Evolutionary conservation across 768 basidiomycete genomes (phyloP), one percentile per base, ranked within the genome.

Genomic region (Mycena olivaceomarginata): DNA sequence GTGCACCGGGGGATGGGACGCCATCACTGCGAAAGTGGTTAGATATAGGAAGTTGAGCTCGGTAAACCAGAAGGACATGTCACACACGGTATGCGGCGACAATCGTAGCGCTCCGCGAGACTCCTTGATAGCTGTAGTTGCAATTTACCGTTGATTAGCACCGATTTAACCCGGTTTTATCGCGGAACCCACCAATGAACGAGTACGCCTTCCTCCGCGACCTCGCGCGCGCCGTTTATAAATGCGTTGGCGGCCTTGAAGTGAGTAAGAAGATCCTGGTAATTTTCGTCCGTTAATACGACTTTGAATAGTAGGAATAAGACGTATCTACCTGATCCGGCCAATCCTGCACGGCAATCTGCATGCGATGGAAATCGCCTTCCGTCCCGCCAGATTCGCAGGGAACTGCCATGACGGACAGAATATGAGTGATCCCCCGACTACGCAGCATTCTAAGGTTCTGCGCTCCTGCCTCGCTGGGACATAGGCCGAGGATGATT

Each of bases 71-170:
- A 37, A 15, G 10, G n/a, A 60, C 67, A 22, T 22, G 3, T 31
- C 31, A 45, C 43, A 11, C 43, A 75, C 74, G 60, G 46, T 75
- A 75, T 16, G 74, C 74, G 1, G 74, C 74, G 53, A 75, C 74
- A 18, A 75, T 45, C 9, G 74, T 70, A 1, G 74, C 65, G 51
- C 68, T 75, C 12, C 74, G 45, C 0, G 74, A 75, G 2, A 75
- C 67, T 1, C 74, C 74, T 22, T 59, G 56, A 3, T 64, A 62
- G 31, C 74, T 75, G 59, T 18, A 57, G 7, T 16, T 51, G 18
- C 8, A 22, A 12, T 59, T 37, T 4, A 37, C 31, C 11, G 37
- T 31, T 8, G 10, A 59, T 25, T 25, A 25, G 41, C 13, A 20
- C 0, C 2, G 5, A 64, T 8, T 2, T 13, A 1, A 41, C 18